phyloP scores from a whole-genome alignment of 805 yeast species.

The Starmerella vitae region DNA sequence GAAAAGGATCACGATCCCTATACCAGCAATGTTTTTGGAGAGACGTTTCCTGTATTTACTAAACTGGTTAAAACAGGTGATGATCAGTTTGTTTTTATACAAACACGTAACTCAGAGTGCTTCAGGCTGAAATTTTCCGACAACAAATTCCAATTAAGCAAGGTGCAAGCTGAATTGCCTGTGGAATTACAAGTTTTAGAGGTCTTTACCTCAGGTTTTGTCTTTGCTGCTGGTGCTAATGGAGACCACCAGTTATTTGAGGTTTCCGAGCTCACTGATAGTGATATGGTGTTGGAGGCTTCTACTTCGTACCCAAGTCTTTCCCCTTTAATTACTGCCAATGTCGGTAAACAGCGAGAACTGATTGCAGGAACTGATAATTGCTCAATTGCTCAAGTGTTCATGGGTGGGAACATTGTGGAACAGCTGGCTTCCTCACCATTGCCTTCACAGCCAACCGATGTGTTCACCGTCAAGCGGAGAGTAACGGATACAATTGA shows the following conservation, averaged over 20 bases:
- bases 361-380: constrained; percentile 30
- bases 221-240: constrained; percentile 45
- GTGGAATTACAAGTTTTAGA: constrained; percentile 25
- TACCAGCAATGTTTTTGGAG: no score
- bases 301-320: background rate
- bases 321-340: constrained; percentile 7
- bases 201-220: constrained; percentile 60
- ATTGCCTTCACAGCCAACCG: constrained; percentile 45
- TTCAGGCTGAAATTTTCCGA: constrained; percentile 45
- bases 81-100: constrained; percentile 54
- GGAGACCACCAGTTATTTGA: constrained; percentile 62
- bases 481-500: constrained; percentile 37
- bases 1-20: no score
- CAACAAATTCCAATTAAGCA: constrained; percentile 14
- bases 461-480: constrained; percentile 51
- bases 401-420: constrained; percentile 46
- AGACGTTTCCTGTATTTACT: background rate
- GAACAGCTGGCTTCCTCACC: constrained; percentile 65
- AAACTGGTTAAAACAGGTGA: constrained; percentile 19
- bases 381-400: constrained; percentile 33
- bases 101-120: constrained; percentile 50
- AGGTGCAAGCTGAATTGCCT: background rate
- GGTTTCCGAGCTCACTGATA: constrained; percentile 49
- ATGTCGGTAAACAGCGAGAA: constrained; percentile 27
- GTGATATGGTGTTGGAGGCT: constrained; percentile 22